phyloP scores from a whole-genome alignment of 1,284 basidiomycete genomes.

The Trametes polyzona region DNA sequence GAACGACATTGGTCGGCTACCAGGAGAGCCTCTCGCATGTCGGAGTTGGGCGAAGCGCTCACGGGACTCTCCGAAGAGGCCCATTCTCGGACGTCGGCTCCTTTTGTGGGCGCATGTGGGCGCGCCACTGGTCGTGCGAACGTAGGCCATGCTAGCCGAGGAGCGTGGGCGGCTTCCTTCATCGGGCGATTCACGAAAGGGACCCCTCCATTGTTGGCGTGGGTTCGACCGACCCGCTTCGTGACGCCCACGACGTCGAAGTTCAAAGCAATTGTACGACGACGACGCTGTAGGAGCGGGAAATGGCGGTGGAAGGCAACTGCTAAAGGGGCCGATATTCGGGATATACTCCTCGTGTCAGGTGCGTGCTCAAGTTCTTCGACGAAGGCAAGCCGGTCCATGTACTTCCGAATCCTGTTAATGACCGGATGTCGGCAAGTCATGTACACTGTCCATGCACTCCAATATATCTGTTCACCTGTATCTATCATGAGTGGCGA shows the following conservation, averaged over 20 bases:
- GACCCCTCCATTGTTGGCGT: no score
- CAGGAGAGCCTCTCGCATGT: constrained; percentile 6
- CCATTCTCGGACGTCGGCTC: constrained; percentile 4
- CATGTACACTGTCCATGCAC: no score
- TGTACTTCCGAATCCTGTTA: neutral
- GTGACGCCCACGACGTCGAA: no score
- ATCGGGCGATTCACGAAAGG: neutral
- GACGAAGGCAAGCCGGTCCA: neutral
- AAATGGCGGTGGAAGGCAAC: no score
- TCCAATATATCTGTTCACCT: no score
- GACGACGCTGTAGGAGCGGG: neutral
- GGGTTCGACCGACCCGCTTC: no score
- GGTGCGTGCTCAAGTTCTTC: neutral
- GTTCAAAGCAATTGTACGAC: no score
- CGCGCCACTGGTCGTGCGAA: constrained; percentile 18
- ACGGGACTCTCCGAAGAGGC: constrained; percentile 14
- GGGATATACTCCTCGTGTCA: no score
- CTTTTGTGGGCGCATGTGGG: constrained; percentile 25
- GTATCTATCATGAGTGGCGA: neutral
- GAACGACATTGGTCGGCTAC: neutral
- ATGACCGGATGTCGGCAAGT: no score
- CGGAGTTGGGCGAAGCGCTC: constrained; percentile 16
- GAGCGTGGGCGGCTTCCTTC: neutral
- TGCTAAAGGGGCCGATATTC: no score
- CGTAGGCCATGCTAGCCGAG: neutral